These are phyloP conservation scores for Colletotrichum sp. DNA, from an alignment of 2,329 filamentous ascomycete species.

Conservation along the genomic window DNA sequence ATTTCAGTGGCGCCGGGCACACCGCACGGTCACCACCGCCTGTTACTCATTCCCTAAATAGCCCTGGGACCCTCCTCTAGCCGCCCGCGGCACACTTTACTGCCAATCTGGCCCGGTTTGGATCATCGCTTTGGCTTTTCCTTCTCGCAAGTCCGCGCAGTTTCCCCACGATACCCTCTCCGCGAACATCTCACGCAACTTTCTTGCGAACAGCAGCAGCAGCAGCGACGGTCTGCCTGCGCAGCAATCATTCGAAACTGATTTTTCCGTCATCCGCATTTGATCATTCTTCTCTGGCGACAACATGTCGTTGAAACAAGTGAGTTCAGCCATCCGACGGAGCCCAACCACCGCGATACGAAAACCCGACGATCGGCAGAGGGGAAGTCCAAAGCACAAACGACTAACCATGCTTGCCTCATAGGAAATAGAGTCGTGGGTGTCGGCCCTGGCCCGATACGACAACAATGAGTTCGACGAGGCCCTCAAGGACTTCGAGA, in stretches of 20 bases:
- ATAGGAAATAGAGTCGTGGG: slow-evolving; percentile 99
- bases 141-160: slow-evolving; percentile 6
- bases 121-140: slow-evolving; percentile 16
- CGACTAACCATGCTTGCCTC: not conserved
- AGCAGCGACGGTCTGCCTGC: slow-evolving; percentile 16
- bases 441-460: slow-evolving; percentile 86
- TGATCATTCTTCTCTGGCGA: not conserved
- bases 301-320: slow-evolving; percentile 67
- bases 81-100: slow-evolving; percentile 7
- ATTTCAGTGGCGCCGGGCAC: slow-evolving; percentile 22
- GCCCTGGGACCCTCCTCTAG: slow-evolving; percentile 22
- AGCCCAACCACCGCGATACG: not conserved
- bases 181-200: not conserved
- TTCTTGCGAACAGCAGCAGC: not conserved
- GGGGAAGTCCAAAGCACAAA: not conserved
- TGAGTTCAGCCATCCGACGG: slow-evolving; percentile 33
- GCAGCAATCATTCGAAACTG: not conserved
- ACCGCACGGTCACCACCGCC: slow-evolving; percentile 17
- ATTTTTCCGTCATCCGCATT: not conserved
- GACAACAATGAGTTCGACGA: slow-evolving; percentile 98
- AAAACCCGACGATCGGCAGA: not conserved
- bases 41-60: slow-evolving; percentile 20
- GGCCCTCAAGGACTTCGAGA: slow-evolving; percentile 80
- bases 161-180: slow-evolving; percentile 15
- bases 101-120: not conserved